phyloP scores from a whole-genome alignment of 371 early-diverging fungal species.

The Haplosporangium sp. region DNA sequence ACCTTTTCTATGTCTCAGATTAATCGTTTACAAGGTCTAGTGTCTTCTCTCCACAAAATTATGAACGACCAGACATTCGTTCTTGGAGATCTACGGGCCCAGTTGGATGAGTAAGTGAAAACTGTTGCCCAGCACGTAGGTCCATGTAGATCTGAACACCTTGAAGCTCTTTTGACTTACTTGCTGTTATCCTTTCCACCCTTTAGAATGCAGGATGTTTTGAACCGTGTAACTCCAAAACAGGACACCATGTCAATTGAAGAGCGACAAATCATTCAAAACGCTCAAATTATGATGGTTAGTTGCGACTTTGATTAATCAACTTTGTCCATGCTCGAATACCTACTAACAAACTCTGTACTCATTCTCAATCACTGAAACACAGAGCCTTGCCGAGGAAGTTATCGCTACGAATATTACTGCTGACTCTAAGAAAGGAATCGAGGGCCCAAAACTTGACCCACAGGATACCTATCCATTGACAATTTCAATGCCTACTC shows the following conservation, averaged over 20 bases:
- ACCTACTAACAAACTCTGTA: not conserved
- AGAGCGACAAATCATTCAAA: slow-evolving; percentile 39
- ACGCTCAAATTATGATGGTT: slow-evolving; percentile 55
- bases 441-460: not conserved
- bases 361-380: not conserved
- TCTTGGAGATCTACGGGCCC: slow-evolving; percentile 49
- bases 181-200: not conserved
- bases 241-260: slow-evolving; percentile 33
- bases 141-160: too few relatives aligned
- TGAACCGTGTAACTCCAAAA: slow-evolving; percentile 29
- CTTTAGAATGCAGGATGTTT: slow-evolving; percentile 33
- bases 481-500: slow-evolving; percentile 9
- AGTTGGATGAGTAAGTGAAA: slow-evolving; percentile 53
- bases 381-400: slow-evolving; percentile 39
- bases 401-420: slow-evolving; percentile 34
- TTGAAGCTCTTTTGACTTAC: not conserved
- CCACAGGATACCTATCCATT: slow-evolving; percentile 8
- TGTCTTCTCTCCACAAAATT: slow-evolving; percentile 53
- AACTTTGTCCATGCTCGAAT: not conserved
- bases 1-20: slow-evolving; percentile 23
- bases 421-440: not conserved
- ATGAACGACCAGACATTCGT: slow-evolving; percentile 55
- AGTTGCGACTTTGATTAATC: slow-evolving; percentile 3
- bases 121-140: too few relatives aligned
- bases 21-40: slow-evolving; percentile 51